Evolutionary conservation across 2,329 filamentous ascomycete species (phyloP), one percentile per base, ranked within the genome.

Genomic region (Hirsutella minnesotensis): DNA sequence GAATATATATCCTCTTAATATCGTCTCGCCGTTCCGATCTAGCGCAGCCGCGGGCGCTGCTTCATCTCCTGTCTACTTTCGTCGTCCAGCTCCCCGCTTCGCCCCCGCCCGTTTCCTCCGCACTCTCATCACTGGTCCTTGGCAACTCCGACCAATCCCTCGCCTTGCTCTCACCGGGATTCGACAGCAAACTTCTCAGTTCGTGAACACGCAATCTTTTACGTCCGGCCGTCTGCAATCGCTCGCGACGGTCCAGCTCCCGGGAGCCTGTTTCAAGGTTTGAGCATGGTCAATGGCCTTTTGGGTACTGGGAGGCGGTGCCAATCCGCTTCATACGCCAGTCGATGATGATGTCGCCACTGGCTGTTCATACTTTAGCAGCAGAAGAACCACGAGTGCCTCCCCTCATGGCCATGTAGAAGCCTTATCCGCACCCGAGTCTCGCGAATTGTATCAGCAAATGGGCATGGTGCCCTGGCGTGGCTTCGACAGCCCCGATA

Each of bases 221-320:
- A 34, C 31, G n/a, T 3, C 13, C 13, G 31, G 8, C n/a, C 31
- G 8, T 7, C n/a, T 15, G 7, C 2, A n/a, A 7, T 34, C 13
- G 13, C n/a, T 4, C 8, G 31, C 31, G n/a, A 3, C 8, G 13
- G 8, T 15, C n/a, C 12, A 15, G 31, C 33, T n/a, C 33, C 18
- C 33, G 33, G n/a, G 36, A 29, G 33, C 16, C 31, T 37, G 40
- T 24, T 20, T 16, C 7, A 13, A 4, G 30, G 18, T 21, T 20
- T 37, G 44, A 61, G 59, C 54, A 58, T 64, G 61, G 58, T 58
- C 60, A 51, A 65, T 61, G 60, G 58, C 55, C 53, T 66, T 58
- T 55, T 64, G 58, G 64, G 59, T 63, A 47, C 59, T 57, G 50
- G 56, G 59, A 55, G 49, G 57, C 47, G 54, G 49, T 52, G 51